phyloP scores from a whole-genome alignment of 2,329 filamentous ascomycete species.

The Xylaria sp. region DNA sequence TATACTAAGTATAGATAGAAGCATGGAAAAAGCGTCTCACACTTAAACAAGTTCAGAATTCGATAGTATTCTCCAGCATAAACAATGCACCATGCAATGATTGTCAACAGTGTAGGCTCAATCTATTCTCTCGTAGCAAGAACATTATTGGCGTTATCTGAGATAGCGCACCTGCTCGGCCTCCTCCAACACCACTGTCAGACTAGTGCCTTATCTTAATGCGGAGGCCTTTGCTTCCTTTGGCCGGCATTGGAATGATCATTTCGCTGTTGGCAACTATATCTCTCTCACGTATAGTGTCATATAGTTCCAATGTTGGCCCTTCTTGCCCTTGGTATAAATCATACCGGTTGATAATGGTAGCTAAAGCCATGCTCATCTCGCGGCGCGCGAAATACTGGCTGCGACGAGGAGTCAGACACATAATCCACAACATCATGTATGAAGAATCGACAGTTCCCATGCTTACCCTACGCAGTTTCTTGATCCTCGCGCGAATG shows the following conservation, averaged over 20 bases:
- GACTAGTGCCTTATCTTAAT: too few species aligned
- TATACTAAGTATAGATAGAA: too few species aligned
- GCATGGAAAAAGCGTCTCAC: too few species aligned
- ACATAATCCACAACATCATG: background rate
- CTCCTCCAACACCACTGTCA: too few species aligned
- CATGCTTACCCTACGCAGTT: conserved; percentile 7
- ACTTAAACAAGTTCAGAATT: too few species aligned
- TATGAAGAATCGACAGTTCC: too few species aligned
- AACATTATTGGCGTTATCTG: too few species aligned
- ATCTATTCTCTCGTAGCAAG: too few species aligned
- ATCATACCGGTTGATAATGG: conserved; percentile 31
- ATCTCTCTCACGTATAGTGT: conserved; percentile 31
- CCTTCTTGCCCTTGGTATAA: conserved; percentile 32
- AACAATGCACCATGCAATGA: too few species aligned
- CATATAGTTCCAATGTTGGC: conserved; percentile 32
- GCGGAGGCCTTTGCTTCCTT: conserved; percentile 31
- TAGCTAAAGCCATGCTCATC: conserved; percentile 30
- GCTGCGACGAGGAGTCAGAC: background rate
- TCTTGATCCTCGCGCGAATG: background rate
- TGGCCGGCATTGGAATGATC: conserved; percentile 35
- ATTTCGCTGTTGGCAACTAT: conserved; percentile 29
- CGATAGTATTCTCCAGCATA: too few species aligned
- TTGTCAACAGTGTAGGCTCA: too few species aligned
- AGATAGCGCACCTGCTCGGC: too few species aligned
- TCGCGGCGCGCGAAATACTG: conserved; percentile 30